These are phyloP conservation scores for Puccinia hordei DNA, from an alignment of 1,284 basidiomycete genomes.

Conservation along the genomic window DNA sequence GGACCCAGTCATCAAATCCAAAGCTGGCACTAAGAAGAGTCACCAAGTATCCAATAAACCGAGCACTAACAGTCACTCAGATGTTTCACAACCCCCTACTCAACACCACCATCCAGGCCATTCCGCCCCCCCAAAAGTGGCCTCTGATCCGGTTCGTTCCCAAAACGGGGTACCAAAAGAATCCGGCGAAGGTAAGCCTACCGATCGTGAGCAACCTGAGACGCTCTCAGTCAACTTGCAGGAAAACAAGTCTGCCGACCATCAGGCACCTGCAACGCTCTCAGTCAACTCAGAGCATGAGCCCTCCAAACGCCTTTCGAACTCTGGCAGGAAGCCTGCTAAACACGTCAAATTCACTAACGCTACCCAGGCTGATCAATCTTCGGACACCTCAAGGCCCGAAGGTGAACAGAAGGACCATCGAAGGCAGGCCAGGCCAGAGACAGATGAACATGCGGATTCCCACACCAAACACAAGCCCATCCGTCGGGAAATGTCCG, in stretches of 20 bases:
- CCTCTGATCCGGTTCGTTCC: not conserved
- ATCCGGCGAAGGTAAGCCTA: too few species aligned
- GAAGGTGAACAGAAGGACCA: not conserved
- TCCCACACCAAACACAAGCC: not conserved
- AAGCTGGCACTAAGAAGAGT: not conserved
- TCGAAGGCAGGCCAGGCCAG: not conserved
- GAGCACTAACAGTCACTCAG: not conserved
- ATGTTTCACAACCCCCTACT: not conserved
- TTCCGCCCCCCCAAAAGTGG: not conserved
- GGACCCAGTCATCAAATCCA: not conserved
- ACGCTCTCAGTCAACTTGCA: too few species aligned
- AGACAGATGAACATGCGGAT: not conserved
- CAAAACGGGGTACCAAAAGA: not conserved
- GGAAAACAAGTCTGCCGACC: not conserved
- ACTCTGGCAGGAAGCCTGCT: not conserved
- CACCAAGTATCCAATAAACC: not conserved
- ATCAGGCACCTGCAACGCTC: not conserved
- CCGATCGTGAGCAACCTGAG: too few species aligned
- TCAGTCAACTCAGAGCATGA: not conserved
- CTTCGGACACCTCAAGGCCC: too few species aligned
- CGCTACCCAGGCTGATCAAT: not conserved
- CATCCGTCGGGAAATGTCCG: slow-evolving; percentile 22
- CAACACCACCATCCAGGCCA: not conserved
- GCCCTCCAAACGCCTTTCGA: not conserved
- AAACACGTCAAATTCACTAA: slow-evolving; percentile 29